Evolutionary conservation across 1,284 basidiomycete species (phyloP).

Genomic region (Porogramme epimiltina): DNA sequence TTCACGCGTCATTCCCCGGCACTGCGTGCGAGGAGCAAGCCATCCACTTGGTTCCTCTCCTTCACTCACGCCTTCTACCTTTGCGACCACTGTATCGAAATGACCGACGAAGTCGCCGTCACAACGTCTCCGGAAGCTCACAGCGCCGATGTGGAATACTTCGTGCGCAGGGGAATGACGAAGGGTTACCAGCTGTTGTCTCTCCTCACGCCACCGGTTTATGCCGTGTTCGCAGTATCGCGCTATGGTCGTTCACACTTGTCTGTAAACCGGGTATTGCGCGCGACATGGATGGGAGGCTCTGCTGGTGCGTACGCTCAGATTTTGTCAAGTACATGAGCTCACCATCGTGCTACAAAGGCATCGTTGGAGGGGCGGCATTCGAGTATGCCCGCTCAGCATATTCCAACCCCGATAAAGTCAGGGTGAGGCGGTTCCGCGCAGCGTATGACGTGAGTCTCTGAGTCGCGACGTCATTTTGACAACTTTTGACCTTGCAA

Average conservation of each 20-base stretch:
- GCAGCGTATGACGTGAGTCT: conserved; percentile 57
- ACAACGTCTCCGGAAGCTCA: conserved; percentile 29
- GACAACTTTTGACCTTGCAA: no score
- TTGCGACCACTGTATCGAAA: conserved; percentile 3
- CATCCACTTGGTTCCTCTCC: background rate
- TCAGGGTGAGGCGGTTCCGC: conserved; percentile 41
- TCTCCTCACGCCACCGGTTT: conserved; percentile 58
- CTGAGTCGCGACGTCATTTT: background rate
- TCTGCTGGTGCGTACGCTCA: conserved; percentile 45
- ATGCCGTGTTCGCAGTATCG: conserved; percentile 51
- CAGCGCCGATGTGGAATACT: conserved; percentile 45
- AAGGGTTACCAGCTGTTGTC: conserved; percentile 69
- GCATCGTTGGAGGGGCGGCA: conserved; percentile 43
- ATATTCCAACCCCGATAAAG: conserved; percentile 40
- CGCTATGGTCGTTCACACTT: conserved; percentile 56
- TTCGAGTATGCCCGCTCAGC: conserved; percentile 47
- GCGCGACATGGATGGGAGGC: conserved; percentile 72
- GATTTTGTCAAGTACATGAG: background rate
- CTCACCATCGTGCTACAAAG: conserved; percentile 21
- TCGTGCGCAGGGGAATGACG: conserved; percentile 62
- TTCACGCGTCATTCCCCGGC: conserved; percentile 8
- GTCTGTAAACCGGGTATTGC: conserved; percentile 59
- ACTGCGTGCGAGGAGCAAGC: no score
- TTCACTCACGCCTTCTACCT: background rate
- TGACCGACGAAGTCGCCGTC: conserved; percentile 27